Evolutionary conservation across 1,139 yeast species (phyloP), one percentile per base, ranked within the genome.

Genomic region (Candida frijolesensis): DNA sequence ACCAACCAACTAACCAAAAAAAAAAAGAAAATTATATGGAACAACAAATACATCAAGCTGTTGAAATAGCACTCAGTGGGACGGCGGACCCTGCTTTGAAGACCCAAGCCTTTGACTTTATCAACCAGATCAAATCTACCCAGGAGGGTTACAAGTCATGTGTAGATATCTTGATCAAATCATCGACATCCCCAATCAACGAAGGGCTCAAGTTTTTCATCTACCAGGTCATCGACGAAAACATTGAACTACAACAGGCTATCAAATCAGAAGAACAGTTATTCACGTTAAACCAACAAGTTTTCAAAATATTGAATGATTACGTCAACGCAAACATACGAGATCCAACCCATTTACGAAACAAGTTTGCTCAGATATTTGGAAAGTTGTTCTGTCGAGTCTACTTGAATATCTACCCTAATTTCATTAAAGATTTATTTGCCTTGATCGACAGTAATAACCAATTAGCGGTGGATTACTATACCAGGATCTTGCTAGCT

Each of bases 1-100:
- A 25, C 29, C 22, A 16, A 37, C 27, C n/a, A 25, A 16, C 45
- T 30, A 16, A 25, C 22, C 38, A 15, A 29, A 12, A 44, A 29
- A 22, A 4, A 10, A n/a, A 27, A n/a, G 10, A 42, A n/a, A 33
- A n/a, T 29, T 47, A 9, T 32, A 89, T 89, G 95, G 91, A 89
- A 60, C 82, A 83, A 60, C 96, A 91, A 75, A 88, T 94, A 64
- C 92, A 83, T 68, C 96, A 91, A 74, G 99, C 97, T 45, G 96
- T 94, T 50, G 87, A 84, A 59, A 85, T 92, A 57, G 98, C 97
- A 37, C 82, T 90, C 56, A 84, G 86, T 64, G 89, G 89, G 45
- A 76, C 86, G n/a, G 81, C 88, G 19, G 95, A 89, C 66, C 73
- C 79, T 25, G 71, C 68, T 44, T 73, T 92, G 52, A 87, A 88